A percentile compares a stretch with the other conserved stretches of the same genome.
These are phyloP conservation scores for Fusarium nelsonii DNA, from an alignment of 2,329 filamentous ascomycete species.

Conservation along the genomic window DNA sequence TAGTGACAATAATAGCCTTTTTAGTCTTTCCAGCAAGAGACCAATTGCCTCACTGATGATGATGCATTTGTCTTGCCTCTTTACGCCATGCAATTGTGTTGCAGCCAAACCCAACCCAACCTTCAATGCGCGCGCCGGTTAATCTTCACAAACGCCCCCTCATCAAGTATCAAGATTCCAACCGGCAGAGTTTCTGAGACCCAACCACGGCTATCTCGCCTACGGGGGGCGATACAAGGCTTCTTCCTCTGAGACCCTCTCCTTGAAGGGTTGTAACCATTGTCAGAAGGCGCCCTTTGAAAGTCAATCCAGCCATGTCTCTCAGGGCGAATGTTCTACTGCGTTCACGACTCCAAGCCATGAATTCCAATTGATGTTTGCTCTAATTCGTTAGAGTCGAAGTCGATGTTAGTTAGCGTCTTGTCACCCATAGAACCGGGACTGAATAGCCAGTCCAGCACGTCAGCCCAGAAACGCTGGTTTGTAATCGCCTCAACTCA, in stretches of 20 bases:
- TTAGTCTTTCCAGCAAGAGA: not conserved
- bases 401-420: conserved; percentile 9
- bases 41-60: conserved; percentile 22
- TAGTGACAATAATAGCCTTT: not conserved
- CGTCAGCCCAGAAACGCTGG: conserved; percentile 22
- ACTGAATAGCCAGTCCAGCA: conserved; percentile 20
- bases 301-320: conserved; percentile 27
- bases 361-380: conserved; percentile 30
- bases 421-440: conserved; percentile 25
- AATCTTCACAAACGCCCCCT: conserved; percentile 4
- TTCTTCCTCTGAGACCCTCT: conserved; percentile 8
- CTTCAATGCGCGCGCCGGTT: conserved; percentile 5
- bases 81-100: conserved; percentile 19
- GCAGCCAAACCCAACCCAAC: too few species aligned
- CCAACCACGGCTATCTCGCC: conserved; percentile 27
- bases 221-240: conserved; percentile 26
- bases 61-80: conserved; percentile 9
- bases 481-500: not conserved
- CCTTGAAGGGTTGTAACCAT: conserved; percentile 15
- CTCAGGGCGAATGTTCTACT: conserved; percentile 29
- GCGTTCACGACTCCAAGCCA: conserved; percentile 29
- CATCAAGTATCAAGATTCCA: not conserved
- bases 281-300: not conserved
- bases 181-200: conserved; percentile 1
- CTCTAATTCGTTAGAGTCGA: conserved; percentile 15